These are phyloP conservation scores for Solanum acaule DNA, from an alignment of 257 asterid species.

Conservation along the genomic window DNA sequence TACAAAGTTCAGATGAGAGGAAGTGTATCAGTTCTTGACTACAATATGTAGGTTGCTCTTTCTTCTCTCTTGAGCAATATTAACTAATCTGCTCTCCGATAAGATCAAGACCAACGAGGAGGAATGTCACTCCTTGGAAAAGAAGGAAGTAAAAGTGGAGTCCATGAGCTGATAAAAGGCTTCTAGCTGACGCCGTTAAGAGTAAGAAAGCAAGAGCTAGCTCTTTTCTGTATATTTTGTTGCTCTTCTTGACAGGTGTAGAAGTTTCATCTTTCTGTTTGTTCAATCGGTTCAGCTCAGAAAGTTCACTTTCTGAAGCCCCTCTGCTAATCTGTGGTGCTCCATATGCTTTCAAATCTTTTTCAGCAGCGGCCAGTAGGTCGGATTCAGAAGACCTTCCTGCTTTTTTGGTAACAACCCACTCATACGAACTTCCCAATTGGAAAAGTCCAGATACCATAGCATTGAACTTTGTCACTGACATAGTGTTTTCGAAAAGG, in stretches of 20 bases:
- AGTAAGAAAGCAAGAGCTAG: constrained; percentile 58
- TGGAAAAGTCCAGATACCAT: constrained; percentile 62
- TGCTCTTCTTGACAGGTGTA: constrained; percentile 29
- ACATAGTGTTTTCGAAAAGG: constrained; percentile 63
- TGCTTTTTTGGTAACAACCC: constrained; percentile 62
- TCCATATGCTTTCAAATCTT: constrained; percentile 13
- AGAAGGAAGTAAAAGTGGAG: constrained; percentile 73
- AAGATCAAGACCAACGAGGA: constrained; percentile 60
- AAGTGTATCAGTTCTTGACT: not conserved
- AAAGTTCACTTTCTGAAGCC: constrained; percentile 31
- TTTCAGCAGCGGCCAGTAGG: constrained; percentile 33
- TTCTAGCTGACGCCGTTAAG: constrained; percentile 54
- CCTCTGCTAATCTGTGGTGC: constrained; percentile 22
- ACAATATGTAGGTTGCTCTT: not conserved
- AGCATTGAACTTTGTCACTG: constrained; percentile 67
- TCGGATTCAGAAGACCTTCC: constrained; percentile 57
- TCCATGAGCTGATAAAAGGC: constrained; percentile 69
- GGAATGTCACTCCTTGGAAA: constrained; percentile 63
- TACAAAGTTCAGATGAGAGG: not conserved
- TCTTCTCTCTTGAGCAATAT: not conserved
- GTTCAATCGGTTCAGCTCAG: constrained; percentile 18
- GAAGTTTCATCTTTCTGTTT: constrained; percentile 9
- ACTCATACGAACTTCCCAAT: constrained; percentile 61
- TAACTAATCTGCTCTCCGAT: constrained; percentile 62
- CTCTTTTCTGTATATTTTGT: constrained; percentile 64